phyloP scores from a whole-genome alignment of 306 rosid genomes.

The Acacia melanoxylon region DNA sequence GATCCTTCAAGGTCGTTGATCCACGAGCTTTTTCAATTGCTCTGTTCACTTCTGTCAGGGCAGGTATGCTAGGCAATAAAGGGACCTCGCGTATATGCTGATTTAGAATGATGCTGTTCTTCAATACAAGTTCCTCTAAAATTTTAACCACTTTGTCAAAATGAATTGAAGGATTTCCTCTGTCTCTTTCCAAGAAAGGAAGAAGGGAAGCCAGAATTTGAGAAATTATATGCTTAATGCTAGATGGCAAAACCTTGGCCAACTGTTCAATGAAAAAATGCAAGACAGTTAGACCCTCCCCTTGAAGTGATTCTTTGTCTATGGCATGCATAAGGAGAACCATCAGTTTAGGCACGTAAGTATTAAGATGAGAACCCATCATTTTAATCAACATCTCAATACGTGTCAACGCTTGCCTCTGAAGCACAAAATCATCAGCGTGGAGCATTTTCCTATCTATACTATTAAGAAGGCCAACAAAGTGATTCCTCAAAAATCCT shows the following conservation, averaged over 20 bases:
- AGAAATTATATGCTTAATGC: slow-evolving; percentile 86
- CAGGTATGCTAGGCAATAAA: slow-evolving; percentile 75
- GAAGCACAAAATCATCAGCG: slow-evolving; percentile 67
- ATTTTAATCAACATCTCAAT: slow-evolving; percentile 86
- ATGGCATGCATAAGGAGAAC: slow-evolving; percentile 94
- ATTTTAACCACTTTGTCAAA: slow-evolving; percentile 74
- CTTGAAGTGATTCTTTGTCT: slow-evolving; percentile 64
- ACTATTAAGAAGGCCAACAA: slow-evolving; percentile 87
- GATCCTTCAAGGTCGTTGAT: slow-evolving; percentile 79
- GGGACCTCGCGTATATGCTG: slow-evolving; percentile 79
- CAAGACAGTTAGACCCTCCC: slow-evolving; percentile 83
- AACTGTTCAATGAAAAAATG: slow-evolving; percentile 76
- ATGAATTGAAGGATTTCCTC: slow-evolving; percentile 62
- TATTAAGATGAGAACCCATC: slow-evolving; percentile 90
- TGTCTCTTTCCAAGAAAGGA: slow-evolving; percentile 87
- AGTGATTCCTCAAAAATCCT: slow-evolving; percentile 80
- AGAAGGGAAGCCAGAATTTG: slow-evolving; percentile 93
- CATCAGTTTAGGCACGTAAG: slow-evolving; percentile 91
- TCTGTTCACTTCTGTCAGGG: slow-evolving; percentile 74
- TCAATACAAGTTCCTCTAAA: slow-evolving; percentile 81
- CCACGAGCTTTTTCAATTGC: slow-evolving; percentile 87
- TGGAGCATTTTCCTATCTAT: slow-evolving; percentile 95
- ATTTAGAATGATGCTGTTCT: slow-evolving; percentile 61
- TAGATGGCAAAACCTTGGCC: slow-evolving; percentile 73
- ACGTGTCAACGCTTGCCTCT: slow-evolving; percentile 79